Percentiles rank a stretch among this genome's conserved stretches.
These are phyloP conservation scores for Aspergillus panamensis DNA, from an alignment of 495 filamentous ascomycete genomes.

Conservation along the genomic window DNA sequence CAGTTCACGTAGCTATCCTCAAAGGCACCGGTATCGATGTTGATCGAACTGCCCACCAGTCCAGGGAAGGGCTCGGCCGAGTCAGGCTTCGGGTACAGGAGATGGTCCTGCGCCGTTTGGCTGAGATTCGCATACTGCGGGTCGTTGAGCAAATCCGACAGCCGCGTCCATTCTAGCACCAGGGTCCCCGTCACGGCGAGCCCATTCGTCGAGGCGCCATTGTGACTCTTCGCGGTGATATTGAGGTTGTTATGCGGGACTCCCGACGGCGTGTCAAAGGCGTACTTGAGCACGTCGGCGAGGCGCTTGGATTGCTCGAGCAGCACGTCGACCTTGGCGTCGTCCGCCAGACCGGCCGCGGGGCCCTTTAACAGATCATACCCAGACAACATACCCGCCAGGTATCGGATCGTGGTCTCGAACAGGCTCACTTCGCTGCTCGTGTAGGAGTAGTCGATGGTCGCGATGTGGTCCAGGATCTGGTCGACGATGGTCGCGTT, in stretches of 20 bases:
- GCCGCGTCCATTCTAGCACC: constrained; percentile 80
- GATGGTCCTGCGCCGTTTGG: constrained; percentile 67
- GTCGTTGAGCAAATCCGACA: constrained; percentile 74
- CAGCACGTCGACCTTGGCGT: constrained; percentile 51
- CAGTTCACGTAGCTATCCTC: constrained; percentile 66
- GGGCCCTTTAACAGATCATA: constrained; percentile 79
- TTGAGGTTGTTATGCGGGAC: constrained; percentile 71
- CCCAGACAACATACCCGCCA: constrained; percentile 74
- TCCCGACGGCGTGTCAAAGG: constrained; percentile 72
- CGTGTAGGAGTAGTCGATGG: constrained; percentile 65
- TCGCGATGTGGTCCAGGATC: constrained; percentile 65
- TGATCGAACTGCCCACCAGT: constrained; percentile 65
- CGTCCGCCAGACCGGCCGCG: constrained; percentile 47
- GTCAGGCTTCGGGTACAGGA: constrained; percentile 62
- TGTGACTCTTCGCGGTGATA: constrained; percentile 50
- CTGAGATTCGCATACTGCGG: constrained; percentile 60
- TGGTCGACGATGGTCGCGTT: constrained; percentile 61
- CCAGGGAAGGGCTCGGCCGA: constrained; percentile 72
- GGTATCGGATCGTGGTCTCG: constrained; percentile 87
- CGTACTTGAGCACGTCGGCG: constrained; percentile 69
- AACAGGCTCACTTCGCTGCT: constrained; percentile 65
- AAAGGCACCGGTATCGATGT: constrained; percentile 63
- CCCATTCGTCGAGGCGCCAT: constrained; percentile 55
- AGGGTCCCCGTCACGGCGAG: constrained; percentile 70
- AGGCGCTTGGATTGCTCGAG: constrained; percentile 65